Base-by-base conservation (phyloP, 371 early-diverging fungal species). In the Mortierella sp. region DNA sequence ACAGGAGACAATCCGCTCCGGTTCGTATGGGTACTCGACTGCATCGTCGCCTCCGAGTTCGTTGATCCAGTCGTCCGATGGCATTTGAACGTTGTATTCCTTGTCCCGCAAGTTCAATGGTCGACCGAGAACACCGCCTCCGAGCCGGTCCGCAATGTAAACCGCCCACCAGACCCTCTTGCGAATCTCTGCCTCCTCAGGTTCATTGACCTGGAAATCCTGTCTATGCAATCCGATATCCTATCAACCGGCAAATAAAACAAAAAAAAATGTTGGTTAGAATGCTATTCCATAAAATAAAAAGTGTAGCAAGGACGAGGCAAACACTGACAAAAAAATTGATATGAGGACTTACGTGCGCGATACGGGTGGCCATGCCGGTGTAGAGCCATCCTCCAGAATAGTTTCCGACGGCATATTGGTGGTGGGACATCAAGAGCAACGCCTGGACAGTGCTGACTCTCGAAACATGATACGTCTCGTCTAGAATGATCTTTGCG, bases 321-420 rank as follows among this genome's bases (percentile, higher is more conserved):
- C 16, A 53, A 53, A n/a, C n/a, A n/a, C n/a, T n/a, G n/a, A n/a
- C 13, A 50, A 8, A 53, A 31, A 26, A 9, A 2, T 61, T 2
- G 4, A 8, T 7, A 47, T 2, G 19, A n/a, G 22, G 11, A 67
- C 83, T 39, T 75, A 83, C 83, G 50, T 83, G 83, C 41, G 83
- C 78, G 39, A 83, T 78, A 37, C 83, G 78, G 14, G 75, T 71
- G 4, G 83, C 83, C 83, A 83, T 83, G 29, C 83, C 83, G 6
- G 79, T 83, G 73, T 83, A 83, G 45, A 83, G 75, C 83, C 83
- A 83, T 2, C 83, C 83, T n/a, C 83, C 83, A 31, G 83, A 83
- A 66, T 83, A 83, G 76, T 83, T 83, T 29, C 83, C 83, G 37
- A 83, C 83, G 11, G 83, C 83, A 31, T 83, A 83, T 24, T 83